Base-by-base conservation (phyloP, 2,329 filamentous ascomycete species). In the Plectosphaerella cucumerina region DNA sequence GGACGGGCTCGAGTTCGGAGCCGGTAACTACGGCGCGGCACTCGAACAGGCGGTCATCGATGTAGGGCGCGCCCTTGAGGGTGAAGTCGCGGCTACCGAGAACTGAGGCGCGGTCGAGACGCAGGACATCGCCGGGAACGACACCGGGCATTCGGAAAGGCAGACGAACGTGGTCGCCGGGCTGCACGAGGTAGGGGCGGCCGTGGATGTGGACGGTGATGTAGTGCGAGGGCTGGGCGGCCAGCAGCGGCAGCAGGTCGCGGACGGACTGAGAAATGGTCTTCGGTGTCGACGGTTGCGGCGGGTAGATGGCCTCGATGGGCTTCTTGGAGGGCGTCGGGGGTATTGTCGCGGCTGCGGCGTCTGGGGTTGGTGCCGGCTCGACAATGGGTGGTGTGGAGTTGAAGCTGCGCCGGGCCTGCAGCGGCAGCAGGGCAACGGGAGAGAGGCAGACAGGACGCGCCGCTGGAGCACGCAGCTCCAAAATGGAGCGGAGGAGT, bases 71-170 rank as follows among this genome's bases (percentile, higher is more conserved):
- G 5, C 89, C 89, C 68, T 91, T 89, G 56, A 97, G 76, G 5
- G 93, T 97, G 71, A 89, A 96, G 68, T 97, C 93, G 56, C 94
- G 81, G 59, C 86, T 93, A 23, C 94, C 94, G 43, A 99, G 73
- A 49, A 86, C 76, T 39, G 84, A 86, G 21, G 91, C 94, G 50
- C 91, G 86, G 72, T 96, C 93, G 52, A 99, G 79, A 6, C 92
- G 88, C 53, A 99, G 77, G 35, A 95, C 75, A 65, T 97, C 93
- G 26, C 94, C 94, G 1, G 91, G 86, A 8, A 78, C 71, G 5
- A 90, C 88, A 22, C 81, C 84, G 3, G 85, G 82, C 84, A 94
- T 90, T 61, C 81, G 80, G 74, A 92, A 92, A 6, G 89, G 89
- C 48, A 94, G 82, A 34, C 88, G 87, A 47, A 94, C 70, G 53